Conservation (phyloP, 805 yeast species). For the Lachancea sp. region DNA sequence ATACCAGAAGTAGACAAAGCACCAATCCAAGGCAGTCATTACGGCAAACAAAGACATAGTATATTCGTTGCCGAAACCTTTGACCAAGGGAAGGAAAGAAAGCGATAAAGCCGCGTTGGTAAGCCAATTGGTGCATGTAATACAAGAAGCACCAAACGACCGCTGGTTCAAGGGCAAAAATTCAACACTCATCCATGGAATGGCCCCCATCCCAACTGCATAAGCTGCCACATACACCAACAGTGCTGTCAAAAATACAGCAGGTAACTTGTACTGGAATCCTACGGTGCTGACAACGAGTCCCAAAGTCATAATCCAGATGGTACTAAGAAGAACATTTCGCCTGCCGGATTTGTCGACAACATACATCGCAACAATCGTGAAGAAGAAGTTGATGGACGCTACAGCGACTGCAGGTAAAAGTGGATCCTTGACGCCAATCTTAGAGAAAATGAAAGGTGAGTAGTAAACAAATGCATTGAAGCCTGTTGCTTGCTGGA, state of each 20-base stretch:
- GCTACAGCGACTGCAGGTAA: constrained; percentile 51
- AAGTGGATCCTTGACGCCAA: constrained; percentile 49
- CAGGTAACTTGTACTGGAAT: constrained; percentile 17
- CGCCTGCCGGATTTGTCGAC: constrained; percentile 48
- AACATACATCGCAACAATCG: constrained; percentile 44
- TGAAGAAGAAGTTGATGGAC: constrained; percentile 47
- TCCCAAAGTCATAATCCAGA: constrained; percentile 37
- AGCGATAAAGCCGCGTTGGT: constrained; percentile 35
- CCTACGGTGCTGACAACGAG: constrained; percentile 31
- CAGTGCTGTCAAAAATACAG: constrained; percentile 29
- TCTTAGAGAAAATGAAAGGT: constrained; percentile 47
- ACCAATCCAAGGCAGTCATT: constrained; percentile 34
- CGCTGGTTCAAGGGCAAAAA: constrained; percentile 38
- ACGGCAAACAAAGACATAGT: constrained; percentile 34
- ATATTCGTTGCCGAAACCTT: constrained; percentile 26
- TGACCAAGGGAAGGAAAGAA: constrained; percentile 32
- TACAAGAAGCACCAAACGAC: constrained; percentile 38
- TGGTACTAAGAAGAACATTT: constrained; percentile 37
- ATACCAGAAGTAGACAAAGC: constrained; percentile 35
- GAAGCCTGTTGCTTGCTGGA: constrained; percentile 57
- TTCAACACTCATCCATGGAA: constrained; percentile 43
- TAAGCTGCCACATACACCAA: constrained; percentile 37
- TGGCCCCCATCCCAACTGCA: constrained; percentile 39
- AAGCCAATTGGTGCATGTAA: constrained; percentile 39
- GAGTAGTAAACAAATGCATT: constrained; percentile 60